Evolutionary conservation across 805 yeast genomes (phyloP).

Genomic region (Lachancea waltii): DNA sequence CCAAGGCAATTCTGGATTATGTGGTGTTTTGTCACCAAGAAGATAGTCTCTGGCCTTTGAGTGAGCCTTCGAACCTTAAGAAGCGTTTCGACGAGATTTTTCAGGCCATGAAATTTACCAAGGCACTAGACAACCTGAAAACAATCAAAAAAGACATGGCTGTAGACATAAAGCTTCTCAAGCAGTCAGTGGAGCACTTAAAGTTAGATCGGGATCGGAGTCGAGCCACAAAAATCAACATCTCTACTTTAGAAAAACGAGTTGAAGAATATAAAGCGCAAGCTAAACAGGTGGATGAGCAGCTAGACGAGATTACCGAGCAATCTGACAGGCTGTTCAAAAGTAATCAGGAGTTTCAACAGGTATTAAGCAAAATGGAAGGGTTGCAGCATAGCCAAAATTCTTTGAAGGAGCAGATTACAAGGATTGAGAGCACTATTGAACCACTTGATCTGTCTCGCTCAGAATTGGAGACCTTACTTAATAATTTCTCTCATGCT

Average conservation of each 20-base stretch:
- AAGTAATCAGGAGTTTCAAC: slow-evolving; percentile 76
- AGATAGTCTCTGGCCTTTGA: slow-evolving; percentile 92
- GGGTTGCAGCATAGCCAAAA: slow-evolving; percentile 44
- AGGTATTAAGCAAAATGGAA: slow-evolving; percentile 56
- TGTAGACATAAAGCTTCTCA: slow-evolving; percentile 65
- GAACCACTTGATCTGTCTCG: slow-evolving; percentile 27
- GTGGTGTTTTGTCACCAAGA: slow-evolving; percentile 98
- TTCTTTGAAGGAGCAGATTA: slow-evolving; percentile 45
- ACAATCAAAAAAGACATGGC: slow-evolving; percentile 69
- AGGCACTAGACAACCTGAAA: slow-evolving; percentile 78
- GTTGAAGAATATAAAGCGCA: slow-evolving; percentile 43
- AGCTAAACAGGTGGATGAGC: slow-evolving; percentile 41
- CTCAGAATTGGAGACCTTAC: slow-evolving; percentile 34
- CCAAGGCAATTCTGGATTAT: slow-evolving; percentile 79
- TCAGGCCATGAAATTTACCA: slow-evolving; percentile 89
- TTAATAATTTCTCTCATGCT: slow-evolving; percentile 38
- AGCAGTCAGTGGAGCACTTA: slow-evolving; percentile 73
- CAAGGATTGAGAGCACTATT: slow-evolving; percentile 35
- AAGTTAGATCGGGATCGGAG: slow-evolving; percentile 71
- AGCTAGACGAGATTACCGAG: slow-evolving; percentile 47
- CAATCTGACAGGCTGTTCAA: slow-evolving; percentile 61
- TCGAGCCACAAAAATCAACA: slow-evolving; percentile 43
- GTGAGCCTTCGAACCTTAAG: slow-evolving; percentile 83
- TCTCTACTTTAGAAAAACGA: slow-evolving; percentile 38
- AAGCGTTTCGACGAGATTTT: slow-evolving; percentile 94